Evolutionary conservation across 2,329 filamentous ascomycete species (phyloP).

Genomic region (Verticillium zaregamsianum): DNA sequence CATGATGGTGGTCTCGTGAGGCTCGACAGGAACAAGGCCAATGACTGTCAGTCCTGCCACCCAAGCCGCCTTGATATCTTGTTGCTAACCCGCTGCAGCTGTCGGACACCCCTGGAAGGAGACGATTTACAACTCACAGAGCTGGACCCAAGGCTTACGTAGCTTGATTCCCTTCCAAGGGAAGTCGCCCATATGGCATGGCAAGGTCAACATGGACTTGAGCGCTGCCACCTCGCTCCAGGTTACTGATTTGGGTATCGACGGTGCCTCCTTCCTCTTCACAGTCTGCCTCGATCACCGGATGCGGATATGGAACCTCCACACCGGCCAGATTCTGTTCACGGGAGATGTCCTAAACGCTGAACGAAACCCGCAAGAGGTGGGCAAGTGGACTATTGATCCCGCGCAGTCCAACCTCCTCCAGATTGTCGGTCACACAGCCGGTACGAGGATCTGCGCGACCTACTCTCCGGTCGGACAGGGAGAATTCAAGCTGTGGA

Average conservation of each 20-base stretch:
- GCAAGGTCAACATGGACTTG: constrained; percentile 61
- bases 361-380: constrained; percentile 60
- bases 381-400: constrained; percentile 71
- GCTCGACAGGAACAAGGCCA: constrained; percentile 55
- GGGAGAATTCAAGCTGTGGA: constrained; percentile 95
- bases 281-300: constrained; percentile 87
- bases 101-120: constrained; percentile 58
- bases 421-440: constrained; percentile 58
- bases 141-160: constrained; percentile 64
- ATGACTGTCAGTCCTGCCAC: constrained; percentile 37
- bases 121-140: constrained; percentile 67
- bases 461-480: constrained; percentile 85
- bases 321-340: constrained; percentile 72
- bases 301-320: constrained; percentile 83
- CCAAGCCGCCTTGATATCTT: background rate
- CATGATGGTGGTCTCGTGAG: constrained; percentile 73
- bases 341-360: constrained; percentile 75
- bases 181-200: constrained; percentile 59
- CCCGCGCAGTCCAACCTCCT: constrained; percentile 75
- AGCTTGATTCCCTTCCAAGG: constrained; percentile 64
- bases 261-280: constrained; percentile 55
- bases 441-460: constrained; percentile 57
- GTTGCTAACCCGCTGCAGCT: constrained; percentile 20
- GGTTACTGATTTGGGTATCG: constrained; percentile 45
- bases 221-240: constrained; percentile 63